Base-by-base conservation (phyloP, 257 asterid genomes). In the Prunella vulgaris region DNA sequence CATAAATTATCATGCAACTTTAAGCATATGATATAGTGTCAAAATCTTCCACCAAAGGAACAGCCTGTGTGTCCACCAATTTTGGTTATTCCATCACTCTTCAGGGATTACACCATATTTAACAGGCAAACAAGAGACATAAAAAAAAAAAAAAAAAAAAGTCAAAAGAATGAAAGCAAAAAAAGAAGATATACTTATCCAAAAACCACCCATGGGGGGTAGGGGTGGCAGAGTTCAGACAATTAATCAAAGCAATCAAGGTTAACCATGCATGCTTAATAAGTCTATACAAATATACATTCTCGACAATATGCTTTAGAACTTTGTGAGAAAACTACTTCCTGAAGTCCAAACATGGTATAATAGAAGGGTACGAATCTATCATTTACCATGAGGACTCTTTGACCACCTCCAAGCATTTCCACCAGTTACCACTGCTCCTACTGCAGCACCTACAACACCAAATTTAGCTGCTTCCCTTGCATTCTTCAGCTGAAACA, bases 381-480 rank as follows among this genome's bases (percentile, higher is more conserved):
- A 18, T 10, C 48, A 33, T 78, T 28, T 82, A 90, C 97, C 97
- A 75, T 93, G 96, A 59, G 86, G 93, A 83, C 95, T 90, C 82
- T 78, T 89, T 1, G 99, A 93, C 85, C 90, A 93, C 80, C 85
- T 88, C 89, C 84, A 88, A 71, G 90, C 85, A 71, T 59, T 69
- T 12, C 93, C 96, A 57, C 87, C 96, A 28, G 94, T 86, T 27
- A 90, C 70, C 76, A 87, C 84, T 13, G 95, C 97, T 64, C 99
- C 96, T 35, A 85, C 58, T 27, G 77, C 76, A 69, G 96, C 94
- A 64, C 98, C 98, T 44, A 54, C 87, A 69, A 76, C 84, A 70
- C 92, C 90, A 69, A 85, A 82, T 22, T 79, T 64, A 68, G 81
- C 89, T 17, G 92, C 98, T 68, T 87, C 84, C 71, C 93, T 79